Conservation (phyloP, 2,329 filamentous ascomycete genomes). For the Cercospora sp. region DNA sequence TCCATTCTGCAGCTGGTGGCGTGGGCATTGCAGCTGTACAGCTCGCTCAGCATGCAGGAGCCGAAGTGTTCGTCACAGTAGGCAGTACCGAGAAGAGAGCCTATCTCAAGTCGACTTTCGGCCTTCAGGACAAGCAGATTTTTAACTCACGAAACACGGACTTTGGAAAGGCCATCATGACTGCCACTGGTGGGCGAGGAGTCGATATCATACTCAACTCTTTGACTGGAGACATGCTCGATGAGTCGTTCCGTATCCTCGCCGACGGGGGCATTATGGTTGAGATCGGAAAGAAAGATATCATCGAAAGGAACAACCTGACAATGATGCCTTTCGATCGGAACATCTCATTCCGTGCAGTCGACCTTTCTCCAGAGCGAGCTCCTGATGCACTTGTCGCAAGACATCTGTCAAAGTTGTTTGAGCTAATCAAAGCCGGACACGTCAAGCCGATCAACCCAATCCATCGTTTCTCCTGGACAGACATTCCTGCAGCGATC, state of each 20-base stretch:
- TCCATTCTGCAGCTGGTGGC: constrained; percentile 36
- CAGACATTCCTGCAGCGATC: constrained; percentile 11
- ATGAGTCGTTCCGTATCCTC: constrained; percentile 31
- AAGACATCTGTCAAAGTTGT: neutral
- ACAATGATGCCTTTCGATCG: constrained; percentile 22
- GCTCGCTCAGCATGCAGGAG: constrained; percentile 28
- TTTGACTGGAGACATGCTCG: constrained; percentile 32
- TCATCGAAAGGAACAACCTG: constrained; percentile 20
- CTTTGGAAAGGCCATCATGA: constrained; percentile 32
- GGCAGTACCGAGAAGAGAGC: constrained; percentile 29
- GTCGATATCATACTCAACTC: constrained; percentile 40
- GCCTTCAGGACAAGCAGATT: constrained; percentile 34
- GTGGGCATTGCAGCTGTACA: constrained; percentile 37
- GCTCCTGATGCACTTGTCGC: constrained; percentile 18
- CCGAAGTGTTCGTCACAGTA: constrained; percentile 35
- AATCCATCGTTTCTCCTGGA: constrained; percentile 4
- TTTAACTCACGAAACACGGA: constrained; percentile 33
- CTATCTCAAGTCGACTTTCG: constrained; percentile 26
- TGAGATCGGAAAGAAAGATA: constrained; percentile 32
- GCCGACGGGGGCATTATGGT: constrained; percentile 36
- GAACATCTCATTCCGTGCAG: constrained; percentile 16
- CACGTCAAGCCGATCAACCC: constrained; percentile 17
- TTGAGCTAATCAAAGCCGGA: neutral
- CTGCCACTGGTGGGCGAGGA: constrained; percentile 32
- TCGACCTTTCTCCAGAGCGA: constrained; percentile 27